Evolutionary conservation across 2,329 filamentous ascomycete genomes (phyloP).

Genomic region (Orbilia quercus): DNA sequence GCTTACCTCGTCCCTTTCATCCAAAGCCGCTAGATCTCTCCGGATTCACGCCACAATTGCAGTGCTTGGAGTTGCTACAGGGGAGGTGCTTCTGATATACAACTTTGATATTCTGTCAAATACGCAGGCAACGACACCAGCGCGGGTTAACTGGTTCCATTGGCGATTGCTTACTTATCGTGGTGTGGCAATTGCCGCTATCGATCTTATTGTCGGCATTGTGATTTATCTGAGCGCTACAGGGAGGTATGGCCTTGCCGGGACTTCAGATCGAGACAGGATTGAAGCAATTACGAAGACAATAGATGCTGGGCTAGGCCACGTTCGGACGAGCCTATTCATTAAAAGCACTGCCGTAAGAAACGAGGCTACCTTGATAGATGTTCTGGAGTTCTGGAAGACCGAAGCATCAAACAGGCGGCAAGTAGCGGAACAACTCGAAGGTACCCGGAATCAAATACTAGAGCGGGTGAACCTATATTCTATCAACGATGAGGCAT

Average conservation of each 20-base stretch:
- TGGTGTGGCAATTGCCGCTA: slow-evolving; percentile 71
- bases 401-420: slow-evolving; percentile 28
- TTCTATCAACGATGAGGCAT: slow-evolving; percentile 51
- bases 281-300: slow-evolving; percentile 66
- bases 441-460: slow-evolving; percentile 32
- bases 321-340: slow-evolving; percentile 39
- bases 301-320: slow-evolving; percentile 36
- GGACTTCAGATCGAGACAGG: slow-evolving; percentile 72
- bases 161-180: slow-evolving; percentile 76
- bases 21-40: slow-evolving; percentile 74
- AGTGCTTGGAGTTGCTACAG: slow-evolving; percentile 69
- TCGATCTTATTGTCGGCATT: slow-evolving; percentile 74
- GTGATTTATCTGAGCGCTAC: slow-evolving; percentile 81
- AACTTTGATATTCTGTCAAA: slow-evolving; percentile 63
- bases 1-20: slow-evolving; percentile 75
- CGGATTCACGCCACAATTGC: slow-evolving; percentile 75
- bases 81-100: slow-evolving; percentile 77
- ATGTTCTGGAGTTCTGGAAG: slow-evolving; percentile 37
- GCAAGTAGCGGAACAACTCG: slow-evolving; percentile 14
- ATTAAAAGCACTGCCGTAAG: slow-evolving; percentile 39
- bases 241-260: slow-evolving; percentile 76
- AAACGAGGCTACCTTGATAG: slow-evolving; percentile 16
- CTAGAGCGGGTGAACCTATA: slow-evolving; percentile 30
- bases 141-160: slow-evolving; percentile 76
- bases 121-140: slow-evolving; percentile 72